These are phyloP conservation scores for Otatea glauca DNA, from an alignment of 176 grass and related monocot species.

Conservation along the genomic window DNA sequence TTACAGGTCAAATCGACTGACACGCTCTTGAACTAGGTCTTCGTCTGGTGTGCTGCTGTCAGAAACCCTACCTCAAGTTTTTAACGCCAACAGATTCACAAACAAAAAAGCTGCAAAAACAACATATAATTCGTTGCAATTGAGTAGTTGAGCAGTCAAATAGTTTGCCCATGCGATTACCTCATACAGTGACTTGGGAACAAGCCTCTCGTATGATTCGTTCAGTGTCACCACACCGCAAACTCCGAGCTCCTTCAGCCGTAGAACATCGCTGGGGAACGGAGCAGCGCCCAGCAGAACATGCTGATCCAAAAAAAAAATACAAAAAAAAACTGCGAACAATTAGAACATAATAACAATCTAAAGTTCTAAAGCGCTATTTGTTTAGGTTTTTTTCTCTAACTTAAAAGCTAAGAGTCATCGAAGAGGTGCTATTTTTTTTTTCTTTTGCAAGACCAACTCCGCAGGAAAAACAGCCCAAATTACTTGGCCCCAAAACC, in stretches of 20 bases:
- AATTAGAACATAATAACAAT: conserved; percentile 27
- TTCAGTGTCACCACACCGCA: conserved; percentile 85
- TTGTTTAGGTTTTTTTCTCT: too few relatives aligned
- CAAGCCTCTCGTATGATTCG: conserved; percentile 92
- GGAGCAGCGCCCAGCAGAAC: conserved; percentile 91
- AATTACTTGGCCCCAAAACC: neutral
- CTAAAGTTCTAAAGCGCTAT: neutral
- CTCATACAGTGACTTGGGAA: conserved; percentile 74
- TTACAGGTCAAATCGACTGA: too few relatives aligned
- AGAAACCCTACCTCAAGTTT: too few relatives aligned
- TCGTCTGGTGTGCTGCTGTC: too few relatives aligned
- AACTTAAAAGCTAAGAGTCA: too few relatives aligned
- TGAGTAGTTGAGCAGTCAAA: neutral
- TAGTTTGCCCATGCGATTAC: conserved; percentile 40
- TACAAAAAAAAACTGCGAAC: neutral
- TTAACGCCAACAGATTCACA: too few relatives aligned
- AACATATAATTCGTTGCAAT: neutral
- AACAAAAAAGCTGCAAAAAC: neutral
- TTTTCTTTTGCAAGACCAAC: neutral
- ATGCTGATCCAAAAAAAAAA: conserved; percentile 53
- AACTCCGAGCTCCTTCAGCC: conserved; percentile 84
- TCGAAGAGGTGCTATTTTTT: too few relatives aligned
- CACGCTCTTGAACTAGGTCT: too few relatives aligned
- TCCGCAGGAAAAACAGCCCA: neutral
- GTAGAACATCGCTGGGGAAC: conserved; percentile 74